Conservation (phyloP, 495 filamentous ascomycete genomes). For the Echria macrotheca region DNA sequence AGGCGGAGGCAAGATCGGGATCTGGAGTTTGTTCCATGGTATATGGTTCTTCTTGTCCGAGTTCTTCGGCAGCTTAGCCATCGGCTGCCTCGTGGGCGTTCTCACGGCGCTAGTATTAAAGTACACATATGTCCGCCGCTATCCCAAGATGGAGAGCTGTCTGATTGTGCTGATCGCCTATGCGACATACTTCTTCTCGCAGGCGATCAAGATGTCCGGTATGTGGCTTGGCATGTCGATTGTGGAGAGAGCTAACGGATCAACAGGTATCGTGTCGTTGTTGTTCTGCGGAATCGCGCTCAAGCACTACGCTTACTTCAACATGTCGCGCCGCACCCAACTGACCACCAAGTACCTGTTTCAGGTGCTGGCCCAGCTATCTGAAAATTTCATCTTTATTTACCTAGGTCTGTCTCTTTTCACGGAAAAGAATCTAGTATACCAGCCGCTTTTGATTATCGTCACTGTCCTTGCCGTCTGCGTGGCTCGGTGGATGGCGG, state of each 20-base stretch:
- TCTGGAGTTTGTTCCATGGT: slow-evolving; percentile 78
- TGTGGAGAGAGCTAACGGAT: slow-evolving; percentile 13
- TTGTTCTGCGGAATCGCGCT: slow-evolving; percentile 97
- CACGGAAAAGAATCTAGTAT: slow-evolving; percentile 78
- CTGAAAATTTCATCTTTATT: slow-evolving; percentile 99
- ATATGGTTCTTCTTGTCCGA: slow-evolving; percentile 91
- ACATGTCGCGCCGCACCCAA: slow-evolving; percentile 97
- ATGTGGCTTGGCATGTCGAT: too few species aligned
- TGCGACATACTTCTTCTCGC: slow-evolving; percentile 94
- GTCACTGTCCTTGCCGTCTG: slow-evolving; percentile 89
- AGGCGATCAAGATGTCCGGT: slow-evolving; percentile 93
- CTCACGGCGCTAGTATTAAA: slow-evolving; percentile 82
- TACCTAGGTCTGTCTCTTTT: slow-evolving; percentile 93
- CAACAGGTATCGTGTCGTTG: slow-evolving; percentile 88
- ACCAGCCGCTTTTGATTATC: slow-evolving; percentile 93
- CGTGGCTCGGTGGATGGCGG: slow-evolving; percentile 81
- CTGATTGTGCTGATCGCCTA: slow-evolving; percentile 91
- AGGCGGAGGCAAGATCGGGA: slow-evolving; percentile 54
- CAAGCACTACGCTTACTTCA: slow-evolving; percentile 99
- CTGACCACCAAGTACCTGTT: slow-evolving; percentile 98
- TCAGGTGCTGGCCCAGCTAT: slow-evolving; percentile 87
- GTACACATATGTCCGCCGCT: slow-evolving; percentile 84
- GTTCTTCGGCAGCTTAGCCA: slow-evolving; percentile 89
- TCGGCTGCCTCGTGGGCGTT: slow-evolving; percentile 83
- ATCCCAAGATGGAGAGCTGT: slow-evolving; percentile 95